A percentile compares a stretch with the other conserved stretches of the same genome.
These are phyloP conservation scores for Cucurbita moschata DNA, from an alignment of 306 rosid genomes.

Conservation along the genomic window DNA sequence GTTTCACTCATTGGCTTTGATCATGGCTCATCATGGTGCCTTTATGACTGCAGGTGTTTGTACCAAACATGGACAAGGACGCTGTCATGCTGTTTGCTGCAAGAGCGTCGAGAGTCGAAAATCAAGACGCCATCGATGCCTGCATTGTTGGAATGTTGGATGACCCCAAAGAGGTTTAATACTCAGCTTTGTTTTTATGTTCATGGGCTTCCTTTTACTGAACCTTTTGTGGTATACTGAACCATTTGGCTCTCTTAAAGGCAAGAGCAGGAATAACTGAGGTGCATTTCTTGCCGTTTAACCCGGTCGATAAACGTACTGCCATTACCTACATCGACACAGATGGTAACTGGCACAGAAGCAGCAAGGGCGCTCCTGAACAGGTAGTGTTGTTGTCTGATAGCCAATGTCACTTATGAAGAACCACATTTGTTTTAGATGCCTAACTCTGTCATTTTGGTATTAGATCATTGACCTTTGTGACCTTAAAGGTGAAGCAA, in stretches of 20 bases:
- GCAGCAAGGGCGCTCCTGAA: slow-evolving; percentile 96
- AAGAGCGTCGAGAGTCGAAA: slow-evolving; percentile 71
- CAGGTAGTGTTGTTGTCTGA: slow-evolving; percentile 30
- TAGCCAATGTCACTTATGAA: background rate
- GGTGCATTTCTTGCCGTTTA: slow-evolving; percentile 87
- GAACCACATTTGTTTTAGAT: background rate
- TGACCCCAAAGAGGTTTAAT: slow-evolving; percentile 75
- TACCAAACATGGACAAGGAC: slow-evolving; percentile 29
- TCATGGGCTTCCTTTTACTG: slow-evolving; percentile 4
- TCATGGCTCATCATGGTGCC: slow-evolving; percentile 5
- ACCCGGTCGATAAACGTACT: slow-evolving; percentile 78
- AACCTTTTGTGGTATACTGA: background rate
- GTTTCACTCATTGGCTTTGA: background rate
- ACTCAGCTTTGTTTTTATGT: background rate
- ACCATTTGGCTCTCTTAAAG: background rate
- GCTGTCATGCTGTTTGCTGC: slow-evolving; percentile 49
- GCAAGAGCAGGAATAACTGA: slow-evolving; percentile 84
- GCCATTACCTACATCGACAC: slow-evolving; percentile 66
- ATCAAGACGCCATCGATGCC: slow-evolving; percentile 87
- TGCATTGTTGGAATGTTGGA: slow-evolving; percentile 71
- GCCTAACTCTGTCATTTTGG: background rate
- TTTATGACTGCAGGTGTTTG: slow-evolving; percentile 37
- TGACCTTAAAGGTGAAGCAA: slow-evolving; percentile 37
- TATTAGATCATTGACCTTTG: slow-evolving; percentile 75
- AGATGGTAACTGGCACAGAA: slow-evolving; percentile 54